Evolutionary conservation across 2,329 filamentous ascomycete genomes (phyloP).

Genomic region (Diaporthe sp.): DNA sequence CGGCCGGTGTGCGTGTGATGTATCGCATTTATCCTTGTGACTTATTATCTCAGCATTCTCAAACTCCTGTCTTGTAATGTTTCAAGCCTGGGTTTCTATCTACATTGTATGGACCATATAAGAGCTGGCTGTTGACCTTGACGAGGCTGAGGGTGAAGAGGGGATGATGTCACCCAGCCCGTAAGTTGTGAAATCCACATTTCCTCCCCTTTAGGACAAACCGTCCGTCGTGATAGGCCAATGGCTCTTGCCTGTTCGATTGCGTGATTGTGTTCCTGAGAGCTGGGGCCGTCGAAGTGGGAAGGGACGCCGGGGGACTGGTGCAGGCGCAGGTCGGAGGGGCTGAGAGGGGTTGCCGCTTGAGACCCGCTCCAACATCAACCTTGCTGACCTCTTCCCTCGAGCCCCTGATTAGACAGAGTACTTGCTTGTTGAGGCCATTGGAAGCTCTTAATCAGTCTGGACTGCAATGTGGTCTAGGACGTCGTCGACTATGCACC

Average conservation of each 20-base stretch:
- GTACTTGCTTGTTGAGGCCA: background rate
- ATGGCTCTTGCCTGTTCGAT: conserved; percentile 24
- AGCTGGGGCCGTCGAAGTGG: conserved; percentile 1
- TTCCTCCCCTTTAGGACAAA: background rate
- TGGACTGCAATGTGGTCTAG: background rate
- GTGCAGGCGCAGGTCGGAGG: conserved; percentile 7
- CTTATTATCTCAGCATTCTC: no score
- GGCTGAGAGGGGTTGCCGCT: background rate
- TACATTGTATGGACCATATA: background rate
- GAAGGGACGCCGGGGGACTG: conserved; percentile 2
- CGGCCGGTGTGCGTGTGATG: background rate
- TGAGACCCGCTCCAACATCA: conserved; percentile 3
- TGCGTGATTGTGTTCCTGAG: conserved; percentile 36
- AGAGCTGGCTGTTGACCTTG: background rate
- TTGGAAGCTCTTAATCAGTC: background rate
- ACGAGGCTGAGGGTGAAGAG: conserved; percentile 19
- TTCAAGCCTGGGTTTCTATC: background rate
- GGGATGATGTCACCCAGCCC: conserved; percentile 38
- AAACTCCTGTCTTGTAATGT: no score
- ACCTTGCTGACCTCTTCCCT: background rate
- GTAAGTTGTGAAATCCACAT: conserved; percentile 10
- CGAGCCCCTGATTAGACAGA: background rate
- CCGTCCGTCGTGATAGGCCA: conserved; percentile 34
- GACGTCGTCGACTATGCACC: conserved; percentile 20
- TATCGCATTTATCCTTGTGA: background rate